Base-by-base conservation (phyloP, 352 stramenopile species). In the Globisporangium middletonii region DNA sequence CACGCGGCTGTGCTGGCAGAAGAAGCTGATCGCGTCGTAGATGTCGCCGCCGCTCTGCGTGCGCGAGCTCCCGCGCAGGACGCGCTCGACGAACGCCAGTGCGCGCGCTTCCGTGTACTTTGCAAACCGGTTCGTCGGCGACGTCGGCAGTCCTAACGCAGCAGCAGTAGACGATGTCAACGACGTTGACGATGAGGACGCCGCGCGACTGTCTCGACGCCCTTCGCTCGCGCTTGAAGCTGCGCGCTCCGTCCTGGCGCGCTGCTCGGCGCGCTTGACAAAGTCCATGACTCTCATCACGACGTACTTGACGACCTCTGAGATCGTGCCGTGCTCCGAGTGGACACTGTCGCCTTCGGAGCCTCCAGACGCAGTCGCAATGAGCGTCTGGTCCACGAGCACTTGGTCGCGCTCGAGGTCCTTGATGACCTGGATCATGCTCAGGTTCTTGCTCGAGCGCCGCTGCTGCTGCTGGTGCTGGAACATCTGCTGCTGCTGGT, bases 1-100 rank as follows among this genome's bases (percentile, higher is more conserved):
- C 5, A 89, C 55, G 19, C 75, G 68, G 1, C 70, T 59, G 38
- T 90, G 76, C 47, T 79, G 68, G 47, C 79, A 89, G 55, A 89
- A 75, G 50, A 87, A 85, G 43, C 74, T 83, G 64, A 90, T 89
- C 43, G 79, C 72, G 53, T 92, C 79, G 65, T 90, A 92, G 59
- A 92, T 90, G 55, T 92, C 82, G 3, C 82, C 79, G 13, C 82
- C 79, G 27, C 73, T 92, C 67, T 90, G 77, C 30, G 82, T 92
- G 48, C 82, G 68, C 18, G 77, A 82, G 48, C 78, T 88, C 16
- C 77, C 78, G 43, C 82, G 68, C 30, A 92, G 60, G 3, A 89
- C 78, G 18, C 79, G 78, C 55, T 92, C 78, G 19, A 89, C 76
- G 58, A 92, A 90, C 26, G 74, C 63, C 19, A 92, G 64, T 16